Conservation (phyloP, 2,329 filamentous ascomycete genomes). For the Apiospora koreana region DNA sequence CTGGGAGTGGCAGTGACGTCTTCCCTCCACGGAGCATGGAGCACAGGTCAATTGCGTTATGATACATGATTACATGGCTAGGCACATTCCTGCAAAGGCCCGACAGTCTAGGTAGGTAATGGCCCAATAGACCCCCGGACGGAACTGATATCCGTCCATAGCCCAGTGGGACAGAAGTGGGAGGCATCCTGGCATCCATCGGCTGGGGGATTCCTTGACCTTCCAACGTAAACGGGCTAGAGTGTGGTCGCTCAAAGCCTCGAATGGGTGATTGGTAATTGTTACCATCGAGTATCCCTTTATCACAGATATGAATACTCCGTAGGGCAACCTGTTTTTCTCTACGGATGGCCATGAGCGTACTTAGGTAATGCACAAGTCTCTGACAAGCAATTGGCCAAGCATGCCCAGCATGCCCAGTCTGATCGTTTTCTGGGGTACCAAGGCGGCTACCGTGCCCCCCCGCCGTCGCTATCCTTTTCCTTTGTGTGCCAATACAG, state of each 20-base stretch:
- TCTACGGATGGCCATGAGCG: background rate
- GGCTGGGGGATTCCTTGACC: background rate
- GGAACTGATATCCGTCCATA: background rate
- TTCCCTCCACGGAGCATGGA: slow-evolving; percentile 2
- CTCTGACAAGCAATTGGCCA: background rate
- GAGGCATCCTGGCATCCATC: background rate
- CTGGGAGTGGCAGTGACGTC: slow-evolving; percentile 2
- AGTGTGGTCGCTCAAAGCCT: background rate
- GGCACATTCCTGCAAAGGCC: background rate
- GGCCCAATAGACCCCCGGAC: background rate
- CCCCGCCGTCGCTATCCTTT: background rate
- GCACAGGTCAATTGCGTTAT: background rate
- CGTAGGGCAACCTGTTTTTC: background rate
- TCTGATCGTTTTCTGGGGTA: background rate
- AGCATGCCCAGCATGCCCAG: background rate
- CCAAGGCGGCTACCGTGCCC: background rate
- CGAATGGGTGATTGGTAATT: background rate
- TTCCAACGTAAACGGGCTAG: background rate
- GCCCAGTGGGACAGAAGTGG: background rate
- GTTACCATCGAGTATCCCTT: background rate
- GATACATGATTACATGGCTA: background rate
- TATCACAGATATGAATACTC: background rate
- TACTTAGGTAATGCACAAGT: background rate
- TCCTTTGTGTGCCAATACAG: background rate
- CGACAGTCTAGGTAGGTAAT: background rate